Conservation (phyloP, 768 basidiomycete genomes). For the Lenzites betulinus region DNA sequence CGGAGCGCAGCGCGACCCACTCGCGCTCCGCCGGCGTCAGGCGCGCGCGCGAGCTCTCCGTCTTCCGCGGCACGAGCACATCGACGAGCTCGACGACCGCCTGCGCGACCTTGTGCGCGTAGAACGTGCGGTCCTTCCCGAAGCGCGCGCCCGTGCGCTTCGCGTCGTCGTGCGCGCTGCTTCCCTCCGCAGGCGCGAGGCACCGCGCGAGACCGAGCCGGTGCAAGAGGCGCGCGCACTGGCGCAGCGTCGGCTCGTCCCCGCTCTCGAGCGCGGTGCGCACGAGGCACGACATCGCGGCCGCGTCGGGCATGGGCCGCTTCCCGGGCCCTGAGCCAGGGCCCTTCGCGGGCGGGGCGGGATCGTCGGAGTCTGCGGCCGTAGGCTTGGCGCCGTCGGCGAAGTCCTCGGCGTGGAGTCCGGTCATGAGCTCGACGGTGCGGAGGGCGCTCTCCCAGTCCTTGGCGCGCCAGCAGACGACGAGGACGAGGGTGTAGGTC, state of each 20-base stretch:
- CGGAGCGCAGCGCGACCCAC: constrained; percentile 22
- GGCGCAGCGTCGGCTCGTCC: constrained; percentile 53
- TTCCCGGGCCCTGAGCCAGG: no score
- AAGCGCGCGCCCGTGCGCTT: constrained; percentile 1
- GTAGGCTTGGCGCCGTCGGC: constrained; percentile 8
- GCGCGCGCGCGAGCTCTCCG: constrained; percentile 13
- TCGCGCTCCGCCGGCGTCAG: constrained; percentile 17
- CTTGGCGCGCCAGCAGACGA: constrained; percentile 59
- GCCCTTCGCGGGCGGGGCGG: no score
- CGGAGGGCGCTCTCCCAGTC: constrained; percentile 64
- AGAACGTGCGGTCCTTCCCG: constrained; percentile 15
- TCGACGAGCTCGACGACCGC: constrained; percentile 53
- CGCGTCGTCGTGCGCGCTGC: background rate
- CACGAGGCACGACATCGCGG: constrained; percentile 57
- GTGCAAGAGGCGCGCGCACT: constrained; percentile 60
- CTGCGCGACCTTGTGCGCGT: constrained; percentile 30
- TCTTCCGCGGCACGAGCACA: constrained; percentile 40
- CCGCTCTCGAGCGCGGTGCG: constrained; percentile 58
- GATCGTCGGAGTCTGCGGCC: no score
- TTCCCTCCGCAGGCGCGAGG: constrained; percentile 22
- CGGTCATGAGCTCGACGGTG: constrained; percentile 74
- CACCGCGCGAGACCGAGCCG: constrained; percentile 46
- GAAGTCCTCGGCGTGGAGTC: constrained; percentile 40
- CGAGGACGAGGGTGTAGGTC: constrained; percentile 64
- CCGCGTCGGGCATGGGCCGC: constrained; percentile 48